Evolutionary conservation across 2,329 filamentous ascomycete genomes (phyloP), one percentile per base, ranked within the genome.

Genomic region (Colletotrichum graminicola): DNA sequence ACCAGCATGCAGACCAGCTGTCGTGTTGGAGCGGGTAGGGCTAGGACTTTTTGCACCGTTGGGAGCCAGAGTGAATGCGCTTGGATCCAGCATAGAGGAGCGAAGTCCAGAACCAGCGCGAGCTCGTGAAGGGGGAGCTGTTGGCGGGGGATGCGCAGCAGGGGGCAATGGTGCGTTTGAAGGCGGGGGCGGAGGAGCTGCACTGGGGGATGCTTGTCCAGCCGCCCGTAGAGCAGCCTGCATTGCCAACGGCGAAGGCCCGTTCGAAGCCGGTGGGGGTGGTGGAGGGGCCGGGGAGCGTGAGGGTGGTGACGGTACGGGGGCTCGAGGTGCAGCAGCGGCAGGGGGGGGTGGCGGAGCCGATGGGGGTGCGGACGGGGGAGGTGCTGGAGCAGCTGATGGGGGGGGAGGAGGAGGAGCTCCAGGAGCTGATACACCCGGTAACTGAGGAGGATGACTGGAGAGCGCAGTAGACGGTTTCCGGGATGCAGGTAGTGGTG

Each of bases 81-180:
- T 93, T 1, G 93, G 88, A 78, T 95, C 92, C 18, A 96, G 84
- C 85, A 93, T 89, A 6, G 91, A 88, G 57, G 86, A 84, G 49
- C 86, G 85, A 80, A 91, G 77, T 76, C 84, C 79, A 74, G 87
- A 83, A 34, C 83, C 81, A 26, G 79, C 77, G 73, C 84, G 81
- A 73, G 80, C 77, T 41, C 85, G 80, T 47, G 77, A 76, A 69
- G 79, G 74, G 72, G 78, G 79, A 43, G 77, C 81, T 34, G 76
- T 77, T 62, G 70, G 79, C 72, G 60, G 80, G 73, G 73, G 76
- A 73, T 75, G 75, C 65, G 76, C 73, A n/a, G 83, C 80, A 2
- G 84, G 83, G 7, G 84, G 81, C 29, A 85, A 81, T 21, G 84
- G 80, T 6, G 83, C 77, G 60, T 78, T 77, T 36, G 80, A 77